Base-by-base conservation (phyloP, 257 asterid genomes). In the Schizonepeta tenuifolia region DNA sequence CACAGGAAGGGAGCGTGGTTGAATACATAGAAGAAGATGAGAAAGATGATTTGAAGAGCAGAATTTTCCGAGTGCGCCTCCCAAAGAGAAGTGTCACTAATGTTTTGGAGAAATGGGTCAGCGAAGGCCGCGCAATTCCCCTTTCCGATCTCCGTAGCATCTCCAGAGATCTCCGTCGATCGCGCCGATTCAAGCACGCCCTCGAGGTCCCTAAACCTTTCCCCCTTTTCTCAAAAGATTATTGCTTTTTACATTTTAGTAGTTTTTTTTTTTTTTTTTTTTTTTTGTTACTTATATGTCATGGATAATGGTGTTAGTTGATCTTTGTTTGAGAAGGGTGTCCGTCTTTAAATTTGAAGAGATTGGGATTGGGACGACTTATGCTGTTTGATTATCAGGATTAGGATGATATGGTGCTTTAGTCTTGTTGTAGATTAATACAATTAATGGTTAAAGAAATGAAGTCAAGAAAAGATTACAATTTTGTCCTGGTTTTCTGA, bases 11-110 rank as follows among this genome's bases (percentile, higher is more conserved):
- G 56, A 46, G 17, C 66, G 26, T 38, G 21, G 87, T 67, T 67
- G 77, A 71, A 53, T 54, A 59, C 50, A 11, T 53, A 14, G 83
- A 75, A 14, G 83, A 75, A 70, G 88, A 79, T 20, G 79, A 65
- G 26, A 74, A 70, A 12, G 97, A 94, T 58, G 99, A 94, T 85
- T 74, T 94, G 49, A 94, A 77, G 87, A 86, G 89, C 79, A 89
- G 99, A 69, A 86, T 94, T 49, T 84, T 88, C 70, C 80, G 97
- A 75, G 83, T 89, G 41, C 86, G 97, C 73, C 85, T 94, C 47
- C 99, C 99, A 12, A 91, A 87, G 83, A 81, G 97, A 82, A 91
- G 99, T 51, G 95, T 84, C 67, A 83, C 89, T 9, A 85, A 91
- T 70, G 90, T 87, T 28, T 78, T 94, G 54, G 87, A 87, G 65